These are phyloP conservation scores for Suillus subaureus DNA, from an alignment of 768 basidiomycete genomes.

Conservation along the genomic window DNA sequence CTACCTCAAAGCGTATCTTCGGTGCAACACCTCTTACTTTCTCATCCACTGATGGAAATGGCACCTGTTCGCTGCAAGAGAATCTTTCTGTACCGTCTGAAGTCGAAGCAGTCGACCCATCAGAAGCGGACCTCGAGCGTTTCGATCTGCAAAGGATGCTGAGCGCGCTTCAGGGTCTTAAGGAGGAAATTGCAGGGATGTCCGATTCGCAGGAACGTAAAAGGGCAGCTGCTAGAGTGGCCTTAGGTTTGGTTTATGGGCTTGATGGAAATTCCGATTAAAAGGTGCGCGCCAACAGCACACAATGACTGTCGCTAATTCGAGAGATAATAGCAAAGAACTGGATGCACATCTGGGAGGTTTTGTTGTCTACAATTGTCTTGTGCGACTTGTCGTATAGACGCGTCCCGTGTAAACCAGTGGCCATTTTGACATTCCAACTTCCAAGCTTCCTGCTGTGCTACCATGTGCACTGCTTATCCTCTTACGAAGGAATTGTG, in stretches of 20 bases:
- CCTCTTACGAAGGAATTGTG: background rate
- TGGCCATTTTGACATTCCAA: background rate
- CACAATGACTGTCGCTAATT: background rate
- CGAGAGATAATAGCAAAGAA: background rate
- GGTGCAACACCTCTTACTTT: conserved; percentile 30
- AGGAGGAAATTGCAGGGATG: conserved; percentile 73
- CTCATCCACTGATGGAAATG: conserved; percentile 21
- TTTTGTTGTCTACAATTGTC: background rate
- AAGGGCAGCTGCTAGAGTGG: conserved; percentile 70
- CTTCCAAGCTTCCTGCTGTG: background rate
- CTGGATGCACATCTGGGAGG: background rate
- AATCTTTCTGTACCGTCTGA: background rate
- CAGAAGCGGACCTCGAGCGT: conserved; percentile 42
- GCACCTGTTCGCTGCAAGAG: conserved; percentile 1
- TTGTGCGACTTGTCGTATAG: background rate
- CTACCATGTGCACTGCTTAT: background rate
- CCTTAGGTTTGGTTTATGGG: conserved; percentile 74
- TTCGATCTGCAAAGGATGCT: conserved; percentile 69
- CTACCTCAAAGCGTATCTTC: conserved; percentile 53
- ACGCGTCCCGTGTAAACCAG: background rate
- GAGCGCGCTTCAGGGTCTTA: conserved; percentile 65
- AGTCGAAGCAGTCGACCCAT: conserved; percentile 27
- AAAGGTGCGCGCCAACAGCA: background rate
- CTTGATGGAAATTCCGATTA: conserved; percentile 27
- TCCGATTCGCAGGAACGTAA: conserved; percentile 62